Conservation (phyloP, 106 monocot genomes). For the Posidonia australis region DNA sequence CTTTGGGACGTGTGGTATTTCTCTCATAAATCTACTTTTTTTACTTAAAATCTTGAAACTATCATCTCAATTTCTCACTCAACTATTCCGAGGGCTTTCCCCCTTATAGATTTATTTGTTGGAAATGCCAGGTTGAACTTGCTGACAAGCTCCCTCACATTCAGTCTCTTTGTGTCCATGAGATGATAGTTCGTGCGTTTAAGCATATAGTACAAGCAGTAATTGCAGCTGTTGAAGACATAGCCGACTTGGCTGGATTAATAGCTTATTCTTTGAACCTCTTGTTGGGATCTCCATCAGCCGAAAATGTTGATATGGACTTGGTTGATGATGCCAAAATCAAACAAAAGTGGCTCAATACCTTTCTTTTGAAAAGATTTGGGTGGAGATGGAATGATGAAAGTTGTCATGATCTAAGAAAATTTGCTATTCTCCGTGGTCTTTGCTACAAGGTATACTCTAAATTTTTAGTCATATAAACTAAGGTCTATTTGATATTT, state of each 20-base stretch:
- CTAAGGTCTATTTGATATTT: neutral
- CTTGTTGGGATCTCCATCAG: slow-evolving; percentile 52
- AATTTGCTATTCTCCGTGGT: slow-evolving; percentile 80
- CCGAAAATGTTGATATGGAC: slow-evolving; percentile 28
- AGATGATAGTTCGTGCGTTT: slow-evolving; percentile 86
- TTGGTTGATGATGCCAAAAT: slow-evolving; percentile 28
- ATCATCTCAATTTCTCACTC: neutral
- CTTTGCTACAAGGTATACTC: slow-evolving; percentile 77
- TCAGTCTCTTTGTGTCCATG: slow-evolving; percentile 88
- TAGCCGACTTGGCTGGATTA: slow-evolving; percentile 45
- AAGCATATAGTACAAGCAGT: slow-evolving; percentile 86
- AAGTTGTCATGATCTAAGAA: slow-evolving; percentile 45
- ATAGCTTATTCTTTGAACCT: slow-evolving; percentile 76
- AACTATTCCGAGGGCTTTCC: neutral
- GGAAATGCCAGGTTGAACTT: slow-evolving; percentile 59
- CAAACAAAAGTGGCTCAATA: slow-evolving; percentile 64
- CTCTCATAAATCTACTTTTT: neutral
- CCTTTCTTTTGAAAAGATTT: slow-evolving; percentile 68
- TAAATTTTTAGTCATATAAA: too few relatives aligned
- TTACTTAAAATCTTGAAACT: neutral
- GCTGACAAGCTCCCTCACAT: slow-evolving; percentile 91
- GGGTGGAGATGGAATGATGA: slow-evolving; percentile 75
- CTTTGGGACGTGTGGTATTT: slow-evolving; percentile 73
- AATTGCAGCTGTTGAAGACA: slow-evolving; percentile 54
- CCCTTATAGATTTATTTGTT: neutral